Evolutionary conservation across 202 grass and related monocot genomes (phyloP).

Genomic region (Carex sylvatica): DNA sequence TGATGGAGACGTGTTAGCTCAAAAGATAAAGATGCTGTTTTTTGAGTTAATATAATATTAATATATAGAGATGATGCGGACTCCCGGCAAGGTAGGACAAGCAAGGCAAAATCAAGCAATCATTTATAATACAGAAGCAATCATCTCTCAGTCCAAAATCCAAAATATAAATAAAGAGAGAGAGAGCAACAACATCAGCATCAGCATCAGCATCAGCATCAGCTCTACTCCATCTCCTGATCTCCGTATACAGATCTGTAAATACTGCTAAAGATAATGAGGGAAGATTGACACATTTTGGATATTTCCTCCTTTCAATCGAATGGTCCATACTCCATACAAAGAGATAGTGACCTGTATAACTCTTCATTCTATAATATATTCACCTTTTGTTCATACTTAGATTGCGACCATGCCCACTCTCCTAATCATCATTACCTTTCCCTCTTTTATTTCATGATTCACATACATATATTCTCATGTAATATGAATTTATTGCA

Average conservation of each 20-base stretch:
- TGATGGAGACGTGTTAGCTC: too few relatives aligned
- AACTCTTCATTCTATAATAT: not conserved
- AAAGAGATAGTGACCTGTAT: not conserved
- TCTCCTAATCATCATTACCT: not conserved
- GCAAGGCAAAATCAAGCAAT: conserved; percentile 4
- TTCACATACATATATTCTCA: not conserved
- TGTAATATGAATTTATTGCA: not conserved
- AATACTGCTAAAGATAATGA: conserved; percentile 9
- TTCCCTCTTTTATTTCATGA: conserved; percentile 1
- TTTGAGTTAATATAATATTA: too few relatives aligned
- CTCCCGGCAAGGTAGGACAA: not conserved
- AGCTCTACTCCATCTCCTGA: too few relatives aligned
- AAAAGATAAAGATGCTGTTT: too few relatives aligned
- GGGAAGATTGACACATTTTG: conserved; percentile 26
- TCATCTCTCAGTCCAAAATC: not conserved
- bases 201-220: too few relatives aligned
- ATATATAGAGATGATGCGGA: too few relatives aligned
- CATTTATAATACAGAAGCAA: conserved; percentile 8
- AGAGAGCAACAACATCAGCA: conserved; percentile 4
- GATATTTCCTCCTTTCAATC: conserved; percentile 8
- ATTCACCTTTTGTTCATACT: not conserved
- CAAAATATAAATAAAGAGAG: not conserved
- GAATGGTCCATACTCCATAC: conserved; percentile 16
- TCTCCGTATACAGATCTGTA: not conserved
- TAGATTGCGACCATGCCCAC: conserved; percentile 6